Conservation (phyloP, 164 flowering plant species). For the Berberis thunbergii region DNA sequence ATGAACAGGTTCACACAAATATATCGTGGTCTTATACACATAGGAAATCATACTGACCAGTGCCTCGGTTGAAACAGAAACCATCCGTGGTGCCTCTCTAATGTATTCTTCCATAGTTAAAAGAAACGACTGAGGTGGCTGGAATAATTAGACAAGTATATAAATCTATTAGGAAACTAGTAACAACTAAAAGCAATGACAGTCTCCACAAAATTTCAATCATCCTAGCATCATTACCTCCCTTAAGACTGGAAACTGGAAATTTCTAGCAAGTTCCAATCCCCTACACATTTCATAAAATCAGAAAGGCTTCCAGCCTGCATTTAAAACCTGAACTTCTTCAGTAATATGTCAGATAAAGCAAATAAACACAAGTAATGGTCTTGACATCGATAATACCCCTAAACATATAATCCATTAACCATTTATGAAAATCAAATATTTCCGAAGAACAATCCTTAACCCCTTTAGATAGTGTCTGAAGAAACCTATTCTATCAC, state of each 20-base stretch:
- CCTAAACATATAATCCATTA: too few relatives aligned
- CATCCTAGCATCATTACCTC: conserved; percentile 47
- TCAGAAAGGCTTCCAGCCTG: conserved; percentile 90
- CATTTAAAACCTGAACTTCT: conserved; percentile 7
- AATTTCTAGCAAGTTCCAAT: conserved; percentile 95
- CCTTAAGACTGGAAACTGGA: conserved; percentile 87
- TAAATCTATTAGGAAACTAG: neutral
- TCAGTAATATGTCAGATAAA: too few relatives aligned
- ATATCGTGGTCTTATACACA: neutral
- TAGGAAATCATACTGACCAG: conserved; percentile 50
- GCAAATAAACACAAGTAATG: too few relatives aligned
- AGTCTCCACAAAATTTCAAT: neutral
- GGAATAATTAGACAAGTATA: conserved; percentile 7
- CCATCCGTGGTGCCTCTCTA: conserved; percentile 90
- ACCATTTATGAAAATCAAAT: neutral
- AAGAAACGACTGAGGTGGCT: conserved; percentile 98
- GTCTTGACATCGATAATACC: too few relatives aligned
- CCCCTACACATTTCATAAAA: conserved; percentile 89
- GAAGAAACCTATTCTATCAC: neutral
- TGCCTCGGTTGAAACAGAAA: conserved; percentile 59
- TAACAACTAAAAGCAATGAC: neutral
- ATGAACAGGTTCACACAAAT: too few relatives aligned
- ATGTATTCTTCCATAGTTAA: conserved; percentile 98
- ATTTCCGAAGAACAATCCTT: too few relatives aligned
- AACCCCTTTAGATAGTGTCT: too few relatives aligned